phyloP scores from a whole-genome alignment of 2,329 filamentous ascomycete species.

The Pseudocercospora vitis region DNA sequence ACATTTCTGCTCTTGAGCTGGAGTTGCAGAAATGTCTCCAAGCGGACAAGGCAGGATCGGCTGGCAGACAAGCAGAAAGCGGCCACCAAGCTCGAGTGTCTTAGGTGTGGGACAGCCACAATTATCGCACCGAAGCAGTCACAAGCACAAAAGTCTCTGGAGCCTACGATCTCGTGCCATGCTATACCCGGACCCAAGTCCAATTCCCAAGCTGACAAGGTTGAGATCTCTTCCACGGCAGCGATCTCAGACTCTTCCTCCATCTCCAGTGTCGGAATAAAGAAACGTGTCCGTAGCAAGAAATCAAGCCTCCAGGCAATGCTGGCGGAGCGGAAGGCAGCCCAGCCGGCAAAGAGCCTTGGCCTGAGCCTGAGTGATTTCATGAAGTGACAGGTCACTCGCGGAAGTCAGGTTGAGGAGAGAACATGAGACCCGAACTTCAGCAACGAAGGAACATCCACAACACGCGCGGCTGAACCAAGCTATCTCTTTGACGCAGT shows the following conservation, averaged over 20 bases:
- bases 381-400: no score
- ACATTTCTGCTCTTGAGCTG: slow-evolving; percentile 58
- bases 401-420: no score
- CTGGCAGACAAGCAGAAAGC: neutral
- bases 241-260: neutral
- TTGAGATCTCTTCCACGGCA: slow-evolving; percentile 33
- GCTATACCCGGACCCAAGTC: neutral
- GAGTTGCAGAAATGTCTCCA: slow-evolving; percentile 13
- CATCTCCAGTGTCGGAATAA: slow-evolving; percentile 52
- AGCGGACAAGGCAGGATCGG: slow-evolving; percentile 13
- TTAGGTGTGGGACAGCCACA: neutral
- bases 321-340: slow-evolving; percentile 51
- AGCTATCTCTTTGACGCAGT: no score
- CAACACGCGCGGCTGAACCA: no score
- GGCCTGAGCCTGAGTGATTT: slow-evolving; percentile 44
- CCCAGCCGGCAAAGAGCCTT: slow-evolving; percentile 24
- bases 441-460: no score
- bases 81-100: neutral
- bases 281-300: slow-evolving; percentile 63
- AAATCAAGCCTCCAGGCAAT: slow-evolving; percentile 62
- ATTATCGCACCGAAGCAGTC: neutral
- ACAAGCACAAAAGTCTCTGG: neutral
- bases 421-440: no score
- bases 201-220: neutral
- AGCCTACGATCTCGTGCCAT: neutral